Base-by-base conservation (phyloP, 1,139 yeast genomes). In the Suzukiozyma palmioleophila region DNA sequence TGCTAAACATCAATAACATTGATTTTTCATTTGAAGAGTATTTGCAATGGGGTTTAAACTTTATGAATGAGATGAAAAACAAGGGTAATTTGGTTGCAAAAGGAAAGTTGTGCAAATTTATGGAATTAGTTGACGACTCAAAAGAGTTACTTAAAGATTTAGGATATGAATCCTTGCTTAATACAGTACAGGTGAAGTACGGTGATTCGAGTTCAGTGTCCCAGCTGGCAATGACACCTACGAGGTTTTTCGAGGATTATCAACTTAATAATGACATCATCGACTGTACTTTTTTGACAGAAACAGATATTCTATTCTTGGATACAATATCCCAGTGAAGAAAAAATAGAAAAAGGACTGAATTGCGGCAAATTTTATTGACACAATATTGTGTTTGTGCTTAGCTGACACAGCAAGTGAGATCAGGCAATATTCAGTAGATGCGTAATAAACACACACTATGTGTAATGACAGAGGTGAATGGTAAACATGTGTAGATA, bases 1-100 rank as follows among this genome's bases (percentile, higher is more conserved):
- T 60, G 8, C 33, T 60, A 9, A 47, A 47, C 26, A 43, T 53
- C 11, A 45, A 47, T 7, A 31, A 35, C 7, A 43, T 41, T 3
- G 39, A 43, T 13, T 45, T 44, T 34, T 37, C 53, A 1, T 54
- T 48, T 39, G 50, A 51, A 24, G 54, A 57, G 7, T 56, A 57
- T 37, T 45, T 60, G 21, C 49, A 50, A 14, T 42, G 50, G 1
- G 41, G 57, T 11, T 42, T 56, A 41, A 47, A 51, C 21, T 41
- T 59, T 9, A 48, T 60, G 42, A 44, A 50, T 22, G 54, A 53
- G 26, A 59, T 60, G 64, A 39, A 44, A 25, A 32, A 42, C 7
- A 45, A 47, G 41, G 64, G 64, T 7, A 60, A 60, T 40, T 27
- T 46, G 16, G 48, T 60, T 26, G 64, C 65, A 1, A 50, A 42